Conservation (phyloP, 2,329 filamentous ascomycete species). For the Stagonosporopsis rhizophila region DNA sequence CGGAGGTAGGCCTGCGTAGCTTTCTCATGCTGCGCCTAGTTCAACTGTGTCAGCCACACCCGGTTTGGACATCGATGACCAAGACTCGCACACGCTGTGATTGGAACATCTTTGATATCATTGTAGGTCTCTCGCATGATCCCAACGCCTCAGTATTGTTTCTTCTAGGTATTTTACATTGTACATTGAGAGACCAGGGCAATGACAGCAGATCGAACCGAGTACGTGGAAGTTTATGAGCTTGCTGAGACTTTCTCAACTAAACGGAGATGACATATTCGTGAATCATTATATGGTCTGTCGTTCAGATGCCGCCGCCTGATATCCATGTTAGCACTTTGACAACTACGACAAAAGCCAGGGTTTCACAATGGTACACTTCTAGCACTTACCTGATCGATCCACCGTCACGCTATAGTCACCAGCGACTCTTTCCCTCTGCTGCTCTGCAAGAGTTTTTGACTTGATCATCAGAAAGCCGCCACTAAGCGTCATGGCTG, state of each 20-base stretch:
- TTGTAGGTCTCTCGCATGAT: not conserved
- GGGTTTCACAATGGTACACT: not conserved
- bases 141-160: not conserved
- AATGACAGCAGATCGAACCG: not conserved
- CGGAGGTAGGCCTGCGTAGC: constrained; percentile 1
- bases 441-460: constrained; percentile 36
- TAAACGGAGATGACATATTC: not conserved
- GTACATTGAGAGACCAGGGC: not conserved
- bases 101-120: not conserved
- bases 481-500: constrained; percentile 40
- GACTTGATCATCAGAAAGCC: constrained; percentile 45
- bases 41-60: constrained; percentile 8
- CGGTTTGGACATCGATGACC: not conserved
- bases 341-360: not conserved
- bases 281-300: not conserved
- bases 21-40: constrained; percentile 11
- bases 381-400: constrained; percentile 39
- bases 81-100: not conserved
- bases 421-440: constrained; percentile 36
- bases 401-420: constrained; percentile 48
- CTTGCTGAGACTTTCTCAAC: not conserved
- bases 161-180: not conserved
- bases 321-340: not conserved
- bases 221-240: too few relatives aligned
- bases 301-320: constrained; percentile 17